Evolutionary conservation across 495 filamentous ascomycete genomes (phyloP).

Genomic region (Haplographium delicatum): DNA sequence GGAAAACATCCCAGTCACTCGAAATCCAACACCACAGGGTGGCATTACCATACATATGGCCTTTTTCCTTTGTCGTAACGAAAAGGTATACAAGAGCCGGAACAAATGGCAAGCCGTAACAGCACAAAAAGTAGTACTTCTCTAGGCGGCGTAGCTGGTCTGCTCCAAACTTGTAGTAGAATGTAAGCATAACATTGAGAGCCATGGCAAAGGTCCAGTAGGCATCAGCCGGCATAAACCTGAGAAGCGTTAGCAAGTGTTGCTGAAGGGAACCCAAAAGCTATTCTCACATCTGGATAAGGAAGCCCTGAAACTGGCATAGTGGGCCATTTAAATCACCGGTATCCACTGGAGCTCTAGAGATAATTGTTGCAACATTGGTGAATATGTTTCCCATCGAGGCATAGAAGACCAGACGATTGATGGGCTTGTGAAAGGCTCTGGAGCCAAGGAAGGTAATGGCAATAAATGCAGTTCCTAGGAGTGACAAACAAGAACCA

Average conservation of each 20-base stretch:
- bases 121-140: constrained; percentile 61
- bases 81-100: constrained; percentile 66
- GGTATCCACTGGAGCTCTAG: constrained; percentile 34
- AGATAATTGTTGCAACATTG: constrained; percentile 72
- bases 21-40: constrained; percentile 83
- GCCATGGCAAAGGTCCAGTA: constrained; percentile 83
- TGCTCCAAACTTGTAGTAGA: constrained; percentile 71
- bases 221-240: constrained; percentile 76
- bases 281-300: constrained; percentile 69
- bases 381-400: constrained; percentile 79
- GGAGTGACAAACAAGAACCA: constrained; percentile 64
- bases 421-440: constrained; percentile 79
- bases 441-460: constrained; percentile 58
- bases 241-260: constrained; percentile 26
- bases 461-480: constrained; percentile 68
- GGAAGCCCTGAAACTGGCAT: constrained; percentile 73
- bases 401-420: constrained; percentile 79
- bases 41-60: constrained; percentile 70
- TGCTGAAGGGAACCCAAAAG: neutral
- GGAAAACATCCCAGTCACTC: constrained; percentile 61
- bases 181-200: constrained; percentile 80
- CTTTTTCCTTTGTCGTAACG: constrained; percentile 41
- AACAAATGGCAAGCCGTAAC: constrained; percentile 73
- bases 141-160: constrained; percentile 64
- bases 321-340: constrained; percentile 41